phyloP scores from a whole-genome alignment of 2,329 filamentous ascomycete genomes.

The Trichoderma harzianum region DNA sequence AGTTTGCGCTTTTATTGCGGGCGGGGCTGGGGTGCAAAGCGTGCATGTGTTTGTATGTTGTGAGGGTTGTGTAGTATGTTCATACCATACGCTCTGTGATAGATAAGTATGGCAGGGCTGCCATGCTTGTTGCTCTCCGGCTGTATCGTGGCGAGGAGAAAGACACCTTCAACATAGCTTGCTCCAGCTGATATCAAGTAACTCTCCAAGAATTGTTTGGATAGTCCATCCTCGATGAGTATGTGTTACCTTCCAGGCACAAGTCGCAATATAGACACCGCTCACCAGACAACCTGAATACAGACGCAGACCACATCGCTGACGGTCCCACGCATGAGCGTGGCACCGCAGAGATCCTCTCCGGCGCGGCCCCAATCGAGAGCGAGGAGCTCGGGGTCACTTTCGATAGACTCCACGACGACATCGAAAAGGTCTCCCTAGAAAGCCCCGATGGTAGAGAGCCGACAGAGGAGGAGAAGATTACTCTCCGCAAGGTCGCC shows the following conservation, averaged over 20 bases:
- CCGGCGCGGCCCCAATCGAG: not conserved
- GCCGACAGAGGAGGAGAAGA: slow-evolving; percentile 14
- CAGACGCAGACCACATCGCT: slow-evolving; percentile 13
- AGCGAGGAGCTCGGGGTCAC: not conserved
- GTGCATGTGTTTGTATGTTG: not conserved
- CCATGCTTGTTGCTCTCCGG: not conserved
- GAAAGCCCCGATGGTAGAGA: slow-evolving; percentile 4
- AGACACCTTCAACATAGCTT: not conserved
- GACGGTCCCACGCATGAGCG: slow-evolving; percentile 11
- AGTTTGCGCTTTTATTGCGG: not conserved
- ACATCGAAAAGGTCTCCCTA: not conserved
- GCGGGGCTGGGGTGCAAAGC: not conserved
- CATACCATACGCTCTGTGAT: not conserved
- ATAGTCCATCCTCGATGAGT: not conserved
- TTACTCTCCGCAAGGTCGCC: slow-evolving; percentile 15
- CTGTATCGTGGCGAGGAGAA: not conserved
- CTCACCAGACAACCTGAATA: not conserved
- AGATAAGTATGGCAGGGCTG: slow-evolving; percentile 5
- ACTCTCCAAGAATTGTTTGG: not conserved
- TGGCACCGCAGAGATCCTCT: slow-evolving; percentile 15
- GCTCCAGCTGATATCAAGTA: not conserved
- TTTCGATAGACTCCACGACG: not conserved
- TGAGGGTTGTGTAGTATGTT: not conserved
- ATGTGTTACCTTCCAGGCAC: not conserved
- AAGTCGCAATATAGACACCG: not conserved